Evolutionary conservation across 495 filamentous ascomycete species (phyloP).

Genomic region (Mytilinidion resinicola): DNA sequence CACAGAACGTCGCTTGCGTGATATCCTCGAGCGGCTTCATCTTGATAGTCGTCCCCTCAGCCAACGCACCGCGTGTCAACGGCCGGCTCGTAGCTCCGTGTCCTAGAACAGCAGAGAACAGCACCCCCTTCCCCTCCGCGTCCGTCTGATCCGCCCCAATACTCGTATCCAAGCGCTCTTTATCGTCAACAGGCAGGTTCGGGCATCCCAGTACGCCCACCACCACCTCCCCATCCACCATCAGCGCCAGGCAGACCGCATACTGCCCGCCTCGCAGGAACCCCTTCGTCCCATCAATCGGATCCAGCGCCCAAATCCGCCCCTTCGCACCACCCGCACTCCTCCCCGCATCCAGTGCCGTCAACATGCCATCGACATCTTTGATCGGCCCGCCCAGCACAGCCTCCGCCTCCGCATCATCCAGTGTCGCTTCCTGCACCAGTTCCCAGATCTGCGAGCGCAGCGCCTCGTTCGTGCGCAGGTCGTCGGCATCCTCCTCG

Average conservation of each 20-base stretch:
- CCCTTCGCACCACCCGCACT: slow-evolving; percentile 72
- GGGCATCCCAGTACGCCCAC: slow-evolving; percentile 92
- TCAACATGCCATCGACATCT: slow-evolving; percentile 69
- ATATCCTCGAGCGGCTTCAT: slow-evolving; percentile 75
- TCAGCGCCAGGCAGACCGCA: slow-evolving; percentile 84
- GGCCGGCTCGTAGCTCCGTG: slow-evolving; percentile 73
- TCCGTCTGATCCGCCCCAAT: slow-evolving; percentile 64
- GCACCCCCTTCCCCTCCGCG: slow-evolving; percentile 64
- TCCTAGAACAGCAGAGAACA: slow-evolving; percentile 74
- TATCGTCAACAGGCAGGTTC: slow-evolving; percentile 81
- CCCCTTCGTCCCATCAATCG: slow-evolving; percentile 95
- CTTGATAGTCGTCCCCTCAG: slow-evolving; percentile 55
- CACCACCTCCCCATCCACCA: slow-evolving; percentile 91
- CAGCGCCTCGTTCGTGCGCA: slow-evolving; percentile 61
- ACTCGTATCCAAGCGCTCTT: slow-evolving; percentile 56
- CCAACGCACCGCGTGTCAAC: slow-evolving; percentile 53
- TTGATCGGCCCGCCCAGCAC: slow-evolving; percentile 67
- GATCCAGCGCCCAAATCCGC: slow-evolving; percentile 93
- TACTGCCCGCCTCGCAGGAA: slow-evolving; percentile 98
- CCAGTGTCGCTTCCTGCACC: slow-evolving; percentile 64
- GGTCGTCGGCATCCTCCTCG: slow-evolving; percentile 80
- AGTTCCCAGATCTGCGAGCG: slow-evolving; percentile 74
- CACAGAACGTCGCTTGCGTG: slow-evolving; percentile 79
- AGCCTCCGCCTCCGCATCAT: slow-evolving; percentile 56
- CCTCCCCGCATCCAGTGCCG: slow-evolving; percentile 76